Percentiles rank a stretch among this genome's conserved stretches.
These are phyloP conservation scores for Haplosporangium sp. DNA, from an alignment of 371 early-diverging fungal genomes.

Conservation along the genomic window DNA sequence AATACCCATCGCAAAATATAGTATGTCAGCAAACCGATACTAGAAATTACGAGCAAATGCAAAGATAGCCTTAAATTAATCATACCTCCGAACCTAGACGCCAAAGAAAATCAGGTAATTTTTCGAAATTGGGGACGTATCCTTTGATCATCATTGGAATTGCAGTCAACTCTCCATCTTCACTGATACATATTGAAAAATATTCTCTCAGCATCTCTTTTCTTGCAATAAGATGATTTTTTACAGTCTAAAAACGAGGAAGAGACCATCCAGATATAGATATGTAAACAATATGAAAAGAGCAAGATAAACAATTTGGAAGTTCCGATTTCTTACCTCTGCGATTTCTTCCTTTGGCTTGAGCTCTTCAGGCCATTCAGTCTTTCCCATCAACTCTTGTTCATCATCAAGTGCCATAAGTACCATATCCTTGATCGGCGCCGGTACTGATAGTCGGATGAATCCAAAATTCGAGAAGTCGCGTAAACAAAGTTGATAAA, in stretches of 20 bases:
- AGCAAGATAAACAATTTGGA: not conserved
- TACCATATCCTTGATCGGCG: slow-evolving; percentile 75
- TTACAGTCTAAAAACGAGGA: slow-evolving; percentile 60
- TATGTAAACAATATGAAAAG: not conserved
- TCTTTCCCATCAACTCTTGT: slow-evolving; percentile 55
- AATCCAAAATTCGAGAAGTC: slow-evolving; percentile 91
- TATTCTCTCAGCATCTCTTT: slow-evolving; percentile 90
- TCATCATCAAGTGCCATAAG: slow-evolving; percentile 72
- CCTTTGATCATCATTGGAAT: slow-evolving; percentile 85
- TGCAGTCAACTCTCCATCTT: slow-evolving; percentile 68
- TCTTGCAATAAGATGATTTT: slow-evolving; percentile 64
- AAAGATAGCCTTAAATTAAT: too few relatives aligned
- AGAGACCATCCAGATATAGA: not conserved
- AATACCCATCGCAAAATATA: not conserved
- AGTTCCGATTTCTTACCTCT: slow-evolving; percentile 53
- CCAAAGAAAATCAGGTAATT: slow-evolving; percentile 86
- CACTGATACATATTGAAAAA: slow-evolving; percentile 79
- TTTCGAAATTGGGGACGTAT: slow-evolving; percentile 84
- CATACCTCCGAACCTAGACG: slow-evolving; percentile 81
- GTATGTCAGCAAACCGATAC: not conserved
- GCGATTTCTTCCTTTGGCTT: slow-evolving; percentile 67
- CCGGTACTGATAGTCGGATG: slow-evolving; percentile 70
- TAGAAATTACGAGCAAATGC: too few relatives aligned
- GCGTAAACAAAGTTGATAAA: slow-evolving; percentile 85
- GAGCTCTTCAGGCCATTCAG: slow-evolving; percentile 60